A percentile compares a stretch with the other conserved stretches of the same genome.
phyloP scores from a whole-genome alignment of 192 early-diverging fungal species.

The Chytriomyces hyalinus region DNA sequence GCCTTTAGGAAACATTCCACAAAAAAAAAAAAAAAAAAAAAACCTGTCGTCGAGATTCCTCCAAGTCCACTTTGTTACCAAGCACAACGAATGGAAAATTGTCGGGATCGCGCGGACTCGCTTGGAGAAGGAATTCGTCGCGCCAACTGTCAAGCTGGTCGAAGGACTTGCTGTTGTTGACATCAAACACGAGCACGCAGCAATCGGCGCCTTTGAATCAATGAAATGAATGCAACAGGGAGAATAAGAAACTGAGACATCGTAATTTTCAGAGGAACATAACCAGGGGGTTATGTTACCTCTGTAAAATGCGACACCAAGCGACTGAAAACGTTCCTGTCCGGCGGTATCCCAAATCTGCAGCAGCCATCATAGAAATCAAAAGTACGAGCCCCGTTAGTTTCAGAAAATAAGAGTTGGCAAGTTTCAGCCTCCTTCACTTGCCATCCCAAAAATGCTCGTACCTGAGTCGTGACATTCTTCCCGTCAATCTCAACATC shows the following conservation, averaged over 20 bases:
- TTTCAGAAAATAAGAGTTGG: background rate
- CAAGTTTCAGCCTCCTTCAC: conserved; percentile 6
- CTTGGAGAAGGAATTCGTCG: conserved; percentile 98
- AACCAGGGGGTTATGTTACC: conserved; percentile 4
- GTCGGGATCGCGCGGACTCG: conserved; percentile 90
- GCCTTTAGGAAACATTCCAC: background rate
- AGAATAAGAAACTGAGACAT: background rate
- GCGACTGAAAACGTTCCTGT: conserved; percentile 97
- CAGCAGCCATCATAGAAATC: conserved; percentile 4
- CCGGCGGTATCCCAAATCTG: conserved; percentile 99
- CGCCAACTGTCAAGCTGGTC: conserved; percentile 97
- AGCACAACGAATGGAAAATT: conserved; percentile 99
- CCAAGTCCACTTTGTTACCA: conserved; percentile 98
- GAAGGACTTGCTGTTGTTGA: conserved; percentile 92
- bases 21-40: background rate
- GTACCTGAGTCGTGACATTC: conserved; percentile 92
- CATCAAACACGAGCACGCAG: conserved; percentile 96
- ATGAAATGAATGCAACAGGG: background rate
- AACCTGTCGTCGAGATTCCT: conserved; percentile 89
- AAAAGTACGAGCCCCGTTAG: background rate
- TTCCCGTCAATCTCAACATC: conserved; percentile 92
- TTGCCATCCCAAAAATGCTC: background rate
- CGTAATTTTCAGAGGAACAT: background rate
- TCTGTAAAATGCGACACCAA: conserved; percentile 98
- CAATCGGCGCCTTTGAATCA: conserved; percentile 84